phyloP scores from a whole-genome alignment of 768 basidiomycete genomes.

The Omphalotus guepiniiformis region DNA sequence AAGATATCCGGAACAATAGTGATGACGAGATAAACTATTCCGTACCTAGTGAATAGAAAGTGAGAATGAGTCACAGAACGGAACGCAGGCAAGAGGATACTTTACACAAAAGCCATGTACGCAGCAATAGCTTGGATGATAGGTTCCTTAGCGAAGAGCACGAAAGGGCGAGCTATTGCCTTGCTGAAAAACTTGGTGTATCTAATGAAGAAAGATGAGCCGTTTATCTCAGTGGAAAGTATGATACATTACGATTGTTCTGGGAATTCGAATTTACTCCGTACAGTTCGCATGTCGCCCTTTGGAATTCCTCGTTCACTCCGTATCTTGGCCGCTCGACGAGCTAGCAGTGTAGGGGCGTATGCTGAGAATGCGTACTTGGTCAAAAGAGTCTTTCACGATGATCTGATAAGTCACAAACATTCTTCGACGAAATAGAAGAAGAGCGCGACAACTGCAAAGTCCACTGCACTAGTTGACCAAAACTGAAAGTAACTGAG shows the following conservation, averaged over 20 bases:
- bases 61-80: no score
- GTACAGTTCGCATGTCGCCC: slow-evolving; percentile 23
- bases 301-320: slow-evolving; percentile 41
- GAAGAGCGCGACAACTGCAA: slow-evolving; percentile 46
- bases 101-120: slow-evolving; percentile 71
- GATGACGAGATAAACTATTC: slow-evolving; percentile 39
- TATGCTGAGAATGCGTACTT: slow-evolving; percentile 27
- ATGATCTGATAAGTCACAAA: slow-evolving; percentile 24
- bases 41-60: no score
- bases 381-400: no score
- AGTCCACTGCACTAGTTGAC: slow-evolving; percentile 58
- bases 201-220: slow-evolving; percentile 24
- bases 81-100: slow-evolving; percentile 48
- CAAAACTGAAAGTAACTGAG: slow-evolving; percentile 44
- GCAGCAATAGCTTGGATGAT: slow-evolving; percentile 63
- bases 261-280: slow-evolving; percentile 47
- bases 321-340: slow-evolving; percentile 45
- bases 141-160: slow-evolving; percentile 53
- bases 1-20: slow-evolving; percentile 64
- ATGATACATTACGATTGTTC: neutral
- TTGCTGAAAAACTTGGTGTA: slow-evolving; percentile 47
- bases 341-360: slow-evolving; percentile 40
- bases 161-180: slow-evolving; percentile 63
- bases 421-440: slow-evolving; percentile 47
- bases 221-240: neutral